Conservation (phyloP, 345 rosid species). For the Microthlaspi erraticum region DNA sequence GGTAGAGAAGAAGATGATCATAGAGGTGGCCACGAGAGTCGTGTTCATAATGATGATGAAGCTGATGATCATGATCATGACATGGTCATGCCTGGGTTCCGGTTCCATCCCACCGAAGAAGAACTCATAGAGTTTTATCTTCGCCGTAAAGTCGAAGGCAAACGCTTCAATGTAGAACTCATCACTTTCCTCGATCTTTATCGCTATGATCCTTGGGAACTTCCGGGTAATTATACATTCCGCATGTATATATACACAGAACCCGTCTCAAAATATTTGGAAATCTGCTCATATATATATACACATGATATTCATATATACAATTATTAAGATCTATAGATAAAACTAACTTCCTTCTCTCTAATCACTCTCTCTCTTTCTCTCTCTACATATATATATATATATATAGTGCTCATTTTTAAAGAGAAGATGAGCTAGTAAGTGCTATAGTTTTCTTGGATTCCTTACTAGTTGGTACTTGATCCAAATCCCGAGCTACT, state of each 20-base stretch:
- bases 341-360: background rate
- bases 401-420: too few relatives aligned
- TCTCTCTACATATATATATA: too few relatives aligned
- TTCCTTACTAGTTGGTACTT: too few relatives aligned
- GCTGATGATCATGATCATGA: constrained; percentile 87
- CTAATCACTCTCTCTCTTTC: constrained; percentile 8
- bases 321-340: constrained; percentile 25
- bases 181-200: constrained; percentile 98
- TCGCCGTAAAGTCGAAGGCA: constrained; percentile 99
- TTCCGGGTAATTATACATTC: constrained; percentile 72
- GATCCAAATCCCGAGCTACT: too few relatives aligned
- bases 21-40: constrained; percentile 33
- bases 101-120: constrained; percentile 99
- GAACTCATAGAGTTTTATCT: constrained; percentile 99
- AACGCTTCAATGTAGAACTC: constrained; percentile 95
- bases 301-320: constrained; percentile 14
- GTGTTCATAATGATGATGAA: constrained; percentile 35
- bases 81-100: constrained; percentile 98
- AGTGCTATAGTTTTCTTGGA: too few relatives aligned
- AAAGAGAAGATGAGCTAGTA: too few relatives aligned
- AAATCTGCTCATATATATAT: background rate
- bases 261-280: constrained; percentile 5
- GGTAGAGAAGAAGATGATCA: constrained; percentile 38
- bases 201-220: constrained; percentile 99
- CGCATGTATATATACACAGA: background rate